Conservation (phyloP, 495 filamentous ascomycete species). For the Cercophora newfieldiana region DNA sequence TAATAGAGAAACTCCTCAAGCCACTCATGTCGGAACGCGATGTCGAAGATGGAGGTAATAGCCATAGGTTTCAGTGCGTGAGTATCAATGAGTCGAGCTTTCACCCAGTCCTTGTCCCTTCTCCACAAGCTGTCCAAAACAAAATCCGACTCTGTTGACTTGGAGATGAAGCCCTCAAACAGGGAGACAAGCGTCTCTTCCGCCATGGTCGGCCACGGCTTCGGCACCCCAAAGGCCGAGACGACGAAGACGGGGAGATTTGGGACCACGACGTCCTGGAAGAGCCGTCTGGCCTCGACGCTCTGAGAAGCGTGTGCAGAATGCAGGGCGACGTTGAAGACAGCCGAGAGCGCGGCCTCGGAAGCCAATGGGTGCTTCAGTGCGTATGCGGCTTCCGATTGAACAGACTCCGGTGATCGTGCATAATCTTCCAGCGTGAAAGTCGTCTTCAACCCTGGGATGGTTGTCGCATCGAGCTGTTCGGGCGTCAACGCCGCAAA, state of each 20-base stretch:
- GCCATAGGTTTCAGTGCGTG: constrained; percentile 74
- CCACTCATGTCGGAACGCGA: constrained; percentile 76
- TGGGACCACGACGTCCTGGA: constrained; percentile 65
- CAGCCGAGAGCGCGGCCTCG: constrained; percentile 75
- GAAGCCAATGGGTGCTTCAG: constrained; percentile 88
- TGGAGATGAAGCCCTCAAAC: constrained; percentile 52
- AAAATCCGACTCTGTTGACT: constrained; percentile 66
- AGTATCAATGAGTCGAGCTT: constrained; percentile 71
- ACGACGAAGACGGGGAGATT: constrained; percentile 77
- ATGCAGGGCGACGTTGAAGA: constrained; percentile 75
- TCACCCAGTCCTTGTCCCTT: constrained; percentile 80
- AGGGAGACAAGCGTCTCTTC: constrained; percentile 54
- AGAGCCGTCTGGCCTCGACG: constrained; percentile 64
- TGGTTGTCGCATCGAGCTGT: constrained; percentile 76
- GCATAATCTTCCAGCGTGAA: constrained; percentile 77
- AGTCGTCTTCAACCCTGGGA: constrained; percentile 74
- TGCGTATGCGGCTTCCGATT: constrained; percentile 68
- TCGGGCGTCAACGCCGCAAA: constrained; percentile 69
- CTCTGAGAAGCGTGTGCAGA: constrained; percentile 63
- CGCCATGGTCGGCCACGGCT: constrained; percentile 57
- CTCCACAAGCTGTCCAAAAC: constrained; percentile 88
- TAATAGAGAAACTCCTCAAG: constrained; percentile 74
- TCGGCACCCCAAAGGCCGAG: constrained; percentile 66
- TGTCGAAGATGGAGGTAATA: constrained; percentile 79
- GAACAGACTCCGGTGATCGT: constrained; percentile 67